Evolutionary conservation across 192 early-diverging fungal genomes (phyloP).

Genomic region (Gryganskiella cystojenkinii): DNA sequence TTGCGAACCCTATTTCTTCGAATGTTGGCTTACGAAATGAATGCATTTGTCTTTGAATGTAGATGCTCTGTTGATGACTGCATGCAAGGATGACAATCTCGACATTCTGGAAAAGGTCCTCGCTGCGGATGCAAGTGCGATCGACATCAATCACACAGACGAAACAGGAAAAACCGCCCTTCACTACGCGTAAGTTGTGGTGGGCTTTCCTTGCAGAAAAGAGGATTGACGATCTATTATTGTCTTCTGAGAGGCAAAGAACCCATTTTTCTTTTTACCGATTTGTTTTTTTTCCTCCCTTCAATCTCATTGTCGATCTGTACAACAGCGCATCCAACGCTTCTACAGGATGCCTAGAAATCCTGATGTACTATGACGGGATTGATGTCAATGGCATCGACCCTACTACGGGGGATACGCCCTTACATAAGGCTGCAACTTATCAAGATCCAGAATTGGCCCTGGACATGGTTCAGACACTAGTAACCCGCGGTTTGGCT

Average conservation of each 20-base stretch:
- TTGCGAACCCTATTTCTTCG: too few relatives aligned
- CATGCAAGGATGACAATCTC: conserved; percentile 77
- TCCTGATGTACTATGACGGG: conserved; percentile 59
- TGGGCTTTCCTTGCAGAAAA: too few relatives aligned
- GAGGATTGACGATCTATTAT: background rate
- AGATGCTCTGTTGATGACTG: conserved; percentile 78
- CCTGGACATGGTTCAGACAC: conserved; percentile 68
- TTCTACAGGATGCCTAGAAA: conserved; percentile 68
- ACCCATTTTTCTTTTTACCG: too few relatives aligned
- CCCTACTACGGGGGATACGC: conserved; percentile 65
- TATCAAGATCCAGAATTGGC: conserved; percentile 65
- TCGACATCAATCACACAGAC: conserved; percentile 72
- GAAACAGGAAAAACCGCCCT: conserved; percentile 72
- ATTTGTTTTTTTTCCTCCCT: too few relatives aligned
- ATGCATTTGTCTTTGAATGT: background rate
- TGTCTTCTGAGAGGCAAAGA: background rate
- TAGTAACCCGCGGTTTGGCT: conserved; percentile 61
- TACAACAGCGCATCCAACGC: conserved; percentile 60
- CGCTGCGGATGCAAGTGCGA: conserved; percentile 40
- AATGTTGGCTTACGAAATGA: too few relatives aligned
- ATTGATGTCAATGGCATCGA: conserved; percentile 70
- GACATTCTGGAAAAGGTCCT: conserved; percentile 72
- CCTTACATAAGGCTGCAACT: conserved; percentile 74
- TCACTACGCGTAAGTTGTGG: conserved; percentile 69
- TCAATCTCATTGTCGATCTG: too few relatives aligned